Evolutionary conservation across 139 green algal species (phyloP), one percentile per base, ranked within the genome.

Genomic region (Chlamydomonas eustigma): DNA sequence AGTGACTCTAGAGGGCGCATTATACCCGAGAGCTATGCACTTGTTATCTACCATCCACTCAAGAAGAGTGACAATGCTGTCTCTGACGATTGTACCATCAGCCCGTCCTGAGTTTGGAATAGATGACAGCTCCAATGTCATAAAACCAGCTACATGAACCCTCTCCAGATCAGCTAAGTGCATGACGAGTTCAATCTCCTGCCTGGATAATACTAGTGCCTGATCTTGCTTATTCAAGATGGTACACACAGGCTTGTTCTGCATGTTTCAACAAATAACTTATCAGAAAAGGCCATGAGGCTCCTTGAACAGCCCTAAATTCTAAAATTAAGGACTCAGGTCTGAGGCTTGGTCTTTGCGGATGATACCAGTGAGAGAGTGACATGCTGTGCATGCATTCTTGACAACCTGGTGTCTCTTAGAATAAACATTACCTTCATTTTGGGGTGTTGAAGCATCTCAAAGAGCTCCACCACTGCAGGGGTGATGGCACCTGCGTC

Each of bases 201-300:
- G 37, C 3, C 25, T 36, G 28, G 39, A 50, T 22, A 82, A 39
- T 2, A 51, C 71, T 2, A 31, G 31, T 4, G 72, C 38, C 4
- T 44, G 35, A 50, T 79, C 78, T 2, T 18, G 22, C 35, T 82
- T 82, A 71, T 74, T 78, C 30, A 82, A 32, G 31, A 78, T 2
- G 8, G 77, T 34, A 38, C 77, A 82, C 31, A 78, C 2, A 24
- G 71, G 77, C 63, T 82, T 82, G n/a, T 18, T 37, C 70, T 78
- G 70, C 71, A 69, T 12, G 44, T n/a, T n/a, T n/a, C n/a, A n/a
- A n/a, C n/a, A n/a, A n/a, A n/a, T n/a, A n/a, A n/a, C n/a, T n/a
- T n/a, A n/a, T n/a, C n/a, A n/a, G n/a, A n/a, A n/a, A n/a, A n/a
- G n/a, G n/a, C n/a, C n/a, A n/a, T n/a, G n/a, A n/a, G n/a, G n/a